Base-by-base conservation (phyloP, 2,329 filamentous ascomycete species). In the Fusarium gaditjirri region DNA sequence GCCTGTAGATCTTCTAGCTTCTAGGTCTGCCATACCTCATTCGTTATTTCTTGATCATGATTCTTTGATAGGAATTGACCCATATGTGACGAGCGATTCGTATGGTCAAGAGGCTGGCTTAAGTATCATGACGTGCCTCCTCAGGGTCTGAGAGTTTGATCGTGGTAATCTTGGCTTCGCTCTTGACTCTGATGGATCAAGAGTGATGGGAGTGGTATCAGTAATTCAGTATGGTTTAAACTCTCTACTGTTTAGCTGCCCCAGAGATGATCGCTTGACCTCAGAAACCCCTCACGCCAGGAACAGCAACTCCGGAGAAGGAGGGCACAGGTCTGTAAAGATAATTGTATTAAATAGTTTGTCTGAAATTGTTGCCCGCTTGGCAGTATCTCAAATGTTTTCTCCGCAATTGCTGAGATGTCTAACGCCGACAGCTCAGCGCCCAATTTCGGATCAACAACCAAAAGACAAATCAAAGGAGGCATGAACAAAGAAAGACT, bases 251-350 rank as follows among this genome's bases (percentile, higher is more conserved):
- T 47, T 60, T 59, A 60, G 56, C 44, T 61, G 42, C 35, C 38
- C 38, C 53, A 52, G 52, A 57, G 56, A 65, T 35, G 46, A 52
- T 61, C 54, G 43, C 47, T 66, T 70, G 54, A 55, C 49, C 62
- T 47, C 25, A 56, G 61, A 64, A 47, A 68, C 44, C 61, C 60
- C 72, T 73, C 70, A 63, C 62, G 43, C 57, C 65, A 65, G 72
- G 67, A 75, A 57, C 58, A 68, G 62, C 58, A 59, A 72, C 50
- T 50, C 56, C 55, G 35, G 27, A 39, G 23, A 42, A 21, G 31
- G 31, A 53, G 52, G 27, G 44, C 16, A 29, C 31, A 14, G 43
- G 17, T 55, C 35, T n/a, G 35, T 41, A 14, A 38, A 50, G 44
- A 55, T 13, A 25, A 44, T 42, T 14, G 29, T n/a, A 33, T 38